Evolutionary conservation across 768 basidiomycete genomes (phyloP).

Genomic region (Boletus subparvulus): DNA sequence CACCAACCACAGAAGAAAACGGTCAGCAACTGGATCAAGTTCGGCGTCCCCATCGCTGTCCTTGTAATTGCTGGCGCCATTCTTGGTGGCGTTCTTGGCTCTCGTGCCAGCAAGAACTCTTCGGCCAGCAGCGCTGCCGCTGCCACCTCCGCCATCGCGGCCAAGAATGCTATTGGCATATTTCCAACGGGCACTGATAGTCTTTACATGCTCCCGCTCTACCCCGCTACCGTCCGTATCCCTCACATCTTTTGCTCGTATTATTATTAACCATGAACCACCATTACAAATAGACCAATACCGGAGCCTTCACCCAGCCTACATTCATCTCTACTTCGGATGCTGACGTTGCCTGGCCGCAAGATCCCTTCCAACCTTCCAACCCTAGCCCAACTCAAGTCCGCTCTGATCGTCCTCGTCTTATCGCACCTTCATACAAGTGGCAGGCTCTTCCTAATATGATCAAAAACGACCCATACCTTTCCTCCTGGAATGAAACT

Average conservation of each 20-base stretch:
- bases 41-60: slow-evolving; percentile 66
- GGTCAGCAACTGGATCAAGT: slow-evolving; percentile 70
- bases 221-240: slow-evolving; percentile 80
- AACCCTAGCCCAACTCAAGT: slow-evolving; percentile 58
- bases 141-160: slow-evolving; percentile 56
- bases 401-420: slow-evolving; percentile 80
- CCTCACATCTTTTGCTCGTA: not conserved
- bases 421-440: slow-evolving; percentile 90
- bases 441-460: slow-evolving; percentile 80
- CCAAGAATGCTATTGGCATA: slow-evolving; percentile 58
- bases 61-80: slow-evolving; percentile 66
- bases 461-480: slow-evolving; percentile 82
- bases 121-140: slow-evolving; percentile 19
- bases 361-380: slow-evolving; percentile 70
- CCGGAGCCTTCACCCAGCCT: slow-evolving; percentile 66
- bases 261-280: not conserved
- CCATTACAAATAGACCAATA: slow-evolving; percentile 56
- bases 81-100: slow-evolving; percentile 79
- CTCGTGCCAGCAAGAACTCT: slow-evolving; percentile 47
- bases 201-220: slow-evolving; percentile 77
- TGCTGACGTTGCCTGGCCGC: slow-evolving; percentile 66
- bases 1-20: slow-evolving; percentile 46
- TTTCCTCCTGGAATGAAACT: slow-evolving; percentile 83
- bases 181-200: slow-evolving; percentile 80
- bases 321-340: slow-evolving; percentile 64